Base-by-base conservation (phyloP, 805 yeast genomes). In the Ogataea minuta region DNA sequence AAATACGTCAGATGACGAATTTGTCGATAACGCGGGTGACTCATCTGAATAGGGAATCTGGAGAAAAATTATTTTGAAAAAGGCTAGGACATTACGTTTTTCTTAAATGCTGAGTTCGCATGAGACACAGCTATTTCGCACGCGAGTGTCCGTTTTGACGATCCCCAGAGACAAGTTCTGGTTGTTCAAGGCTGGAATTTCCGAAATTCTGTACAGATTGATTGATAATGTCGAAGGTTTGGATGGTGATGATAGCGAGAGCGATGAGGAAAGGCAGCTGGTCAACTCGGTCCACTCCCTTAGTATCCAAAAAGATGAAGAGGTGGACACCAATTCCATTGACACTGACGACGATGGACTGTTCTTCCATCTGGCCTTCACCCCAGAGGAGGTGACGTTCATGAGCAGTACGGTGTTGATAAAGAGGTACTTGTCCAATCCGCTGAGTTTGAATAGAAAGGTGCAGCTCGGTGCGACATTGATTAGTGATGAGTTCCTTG, bases 341-440 rank as follows among this genome's bases (percentile, higher is more conserved):
- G 55, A 51, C 15, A 50, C 50, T 12, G 59, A 59, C 2, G 71
- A 65, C 20, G 74, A 67, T 36, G 68, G 70, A 23, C 53, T 56
- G 35, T 79, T 81, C 53, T 73, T 77, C 51, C 84, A 77, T 52
- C 64, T 81, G 24, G 81, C 84, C 2, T 73, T 76, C 50, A 76
- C 84, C 1, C 81, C 82, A 0, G 56, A 63, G n/a, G 86, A 80
- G 50, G 73, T 81, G 45, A 78, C 85, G 0, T 60, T 81, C 6
- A 79, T 81, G 46, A 74, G 79, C 44, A 63, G 78, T 1, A 55
- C 64, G 2, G 47, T 49, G 6, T 44, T 68, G n/a, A 66, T 75
- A 39, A 48, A 59, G 1, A 45, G 47, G 15, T 58, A 67, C 10
- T 71, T 81, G 45, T 50, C 48, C 1, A 60, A 66, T 14, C 67